Evolutionary conservation across 1,284 basidiomycete genomes (phyloP).

Genomic region (Pseudozyma pruni): DNA sequence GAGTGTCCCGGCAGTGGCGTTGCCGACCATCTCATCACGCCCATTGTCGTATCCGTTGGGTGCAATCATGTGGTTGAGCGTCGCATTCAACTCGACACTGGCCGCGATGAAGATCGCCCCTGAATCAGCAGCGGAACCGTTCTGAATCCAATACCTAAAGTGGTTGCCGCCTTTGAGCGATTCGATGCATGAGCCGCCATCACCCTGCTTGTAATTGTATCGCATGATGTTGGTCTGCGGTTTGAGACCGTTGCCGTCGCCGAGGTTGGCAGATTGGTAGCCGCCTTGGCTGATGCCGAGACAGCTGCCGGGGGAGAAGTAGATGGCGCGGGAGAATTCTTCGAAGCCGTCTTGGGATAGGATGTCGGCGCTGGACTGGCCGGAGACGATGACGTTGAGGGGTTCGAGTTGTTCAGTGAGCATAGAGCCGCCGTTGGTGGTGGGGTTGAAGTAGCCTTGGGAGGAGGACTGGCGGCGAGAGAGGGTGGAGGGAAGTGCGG

Average conservation of each 20-base stretch:
- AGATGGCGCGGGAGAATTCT: constrained; percentile 50
- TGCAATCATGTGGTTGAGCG: constrained; percentile 56
- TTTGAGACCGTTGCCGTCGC: constrained; percentile 58
- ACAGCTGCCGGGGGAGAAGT: constrained; percentile 56
- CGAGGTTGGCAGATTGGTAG: constrained; percentile 62
- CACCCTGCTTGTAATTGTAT: constrained; percentile 53
- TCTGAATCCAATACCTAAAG: constrained; percentile 64
- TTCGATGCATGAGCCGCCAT: constrained; percentile 54
- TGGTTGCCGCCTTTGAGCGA: constrained; percentile 64
- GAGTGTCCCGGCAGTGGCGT: constrained; percentile 53
- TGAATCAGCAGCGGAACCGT: constrained; percentile 52
- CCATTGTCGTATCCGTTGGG: constrained; percentile 63
- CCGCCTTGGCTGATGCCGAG: constrained; percentile 60
- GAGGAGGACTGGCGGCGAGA: constrained; percentile 13
- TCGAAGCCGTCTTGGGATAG: constrained; percentile 49
- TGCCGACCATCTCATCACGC: constrained; percentile 57
- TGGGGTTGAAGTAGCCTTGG: constrained; percentile 28
- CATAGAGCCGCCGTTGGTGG: constrained; percentile 39
- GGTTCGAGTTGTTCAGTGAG: constrained; percentile 55
- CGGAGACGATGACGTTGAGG: constrained; percentile 63
- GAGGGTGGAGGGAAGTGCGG: constrained; percentile 11
- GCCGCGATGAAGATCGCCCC: constrained; percentile 63
- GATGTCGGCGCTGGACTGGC: constrained; percentile 48
- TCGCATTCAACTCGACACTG: constrained; percentile 51
- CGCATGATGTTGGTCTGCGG: constrained; percentile 61